Percentiles rank a stretch among this genome's conserved stretches.
These are phyloP conservation scores for Metschnikowia continentalis DNA, from an alignment of 805 yeast species.

Conservation along the genomic window DNA sequence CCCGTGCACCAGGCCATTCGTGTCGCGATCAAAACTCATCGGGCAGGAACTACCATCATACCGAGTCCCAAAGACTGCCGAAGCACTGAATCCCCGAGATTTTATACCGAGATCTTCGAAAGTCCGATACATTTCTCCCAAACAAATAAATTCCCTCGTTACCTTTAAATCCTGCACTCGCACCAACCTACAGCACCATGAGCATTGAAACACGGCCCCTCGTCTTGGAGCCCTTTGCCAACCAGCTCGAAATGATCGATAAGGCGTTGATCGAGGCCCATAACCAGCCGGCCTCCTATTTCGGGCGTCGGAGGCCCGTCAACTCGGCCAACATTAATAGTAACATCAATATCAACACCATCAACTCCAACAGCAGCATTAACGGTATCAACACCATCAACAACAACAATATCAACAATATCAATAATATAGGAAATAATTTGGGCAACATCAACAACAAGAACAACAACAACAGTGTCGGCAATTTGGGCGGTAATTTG, in stretches of 20 bases:
- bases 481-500: no score
- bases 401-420: not conserved
- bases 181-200: not conserved
- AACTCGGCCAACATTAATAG: not conserved
- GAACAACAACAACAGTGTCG: not conserved
- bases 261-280: conserved; percentile 30
- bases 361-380: not conserved
- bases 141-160: no score
- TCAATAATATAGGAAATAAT: not conserved
- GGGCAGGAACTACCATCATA: not conserved
- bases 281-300: conserved; percentile 26
- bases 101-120: no score
- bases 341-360: not conserved
- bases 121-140: no score
- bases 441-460: not conserved
- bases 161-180: not conserved
- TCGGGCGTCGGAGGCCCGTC: conserved; percentile 16
- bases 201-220: conserved; percentile 17
- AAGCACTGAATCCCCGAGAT: no score
- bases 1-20: not conserved
- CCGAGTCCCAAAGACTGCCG: no score
- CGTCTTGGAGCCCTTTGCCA: conserved; percentile 29
- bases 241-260: conserved; percentile 31
- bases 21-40: not conserved
- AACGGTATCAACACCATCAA: not conserved